These are phyloP conservation scores for Penicillium mononematosum DNA, from an alignment of 495 filamentous ascomycete genomes.

Conservation along the genomic window DNA sequence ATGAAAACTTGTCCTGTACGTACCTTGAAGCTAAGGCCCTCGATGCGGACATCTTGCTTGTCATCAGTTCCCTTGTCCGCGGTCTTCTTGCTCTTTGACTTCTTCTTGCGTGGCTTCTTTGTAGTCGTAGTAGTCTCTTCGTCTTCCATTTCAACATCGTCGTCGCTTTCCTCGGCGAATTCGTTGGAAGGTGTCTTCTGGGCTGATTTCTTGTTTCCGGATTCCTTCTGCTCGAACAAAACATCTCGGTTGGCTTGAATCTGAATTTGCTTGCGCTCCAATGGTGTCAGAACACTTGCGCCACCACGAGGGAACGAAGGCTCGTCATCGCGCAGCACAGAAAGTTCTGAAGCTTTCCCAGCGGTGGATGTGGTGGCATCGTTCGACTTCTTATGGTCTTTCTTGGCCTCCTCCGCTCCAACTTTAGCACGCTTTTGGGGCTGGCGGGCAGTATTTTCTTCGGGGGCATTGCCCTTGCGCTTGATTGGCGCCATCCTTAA, in stretches of 20 bases:
- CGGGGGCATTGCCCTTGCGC: slow-evolving; percentile 48
- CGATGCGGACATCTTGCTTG: slow-evolving; percentile 67
- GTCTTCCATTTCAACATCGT: slow-evolving; percentile 50
- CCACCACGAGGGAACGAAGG: slow-evolving; percentile 89
- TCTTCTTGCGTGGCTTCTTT: slow-evolving; percentile 54
- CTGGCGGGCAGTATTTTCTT: slow-evolving; percentile 39
- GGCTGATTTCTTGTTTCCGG: slow-evolving; percentile 48
- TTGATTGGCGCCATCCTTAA: slow-evolving; percentile 52
- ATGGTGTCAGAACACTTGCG: slow-evolving; percentile 81
- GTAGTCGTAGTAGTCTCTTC: slow-evolving; percentile 34
- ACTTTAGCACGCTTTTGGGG: slow-evolving; percentile 49
- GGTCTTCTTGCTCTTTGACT: slow-evolving; percentile 51
- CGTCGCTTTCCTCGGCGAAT: slow-evolving; percentile 43
- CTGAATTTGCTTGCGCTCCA: slow-evolving; percentile 95
- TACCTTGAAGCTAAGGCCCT: slow-evolving; percentile 89
- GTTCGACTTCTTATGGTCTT: slow-evolving; percentile 33
- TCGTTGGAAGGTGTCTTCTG: slow-evolving; percentile 42
- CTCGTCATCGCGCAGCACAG: slow-evolving; percentile 72
- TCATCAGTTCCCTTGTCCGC: slow-evolving; percentile 39
- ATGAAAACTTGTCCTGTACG: slow-evolving; percentile 8
- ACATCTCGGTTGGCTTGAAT: slow-evolving; percentile 91
- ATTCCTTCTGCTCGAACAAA: slow-evolving; percentile 74
- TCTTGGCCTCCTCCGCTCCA: slow-evolving; percentile 40
- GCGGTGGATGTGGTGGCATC: slow-evolving; percentile 28
- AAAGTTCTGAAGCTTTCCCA: slow-evolving; percentile 43